Evolutionary conservation across 2,329 filamentous ascomycete species (phyloP).

Genomic region (Coleophoma cylindrospora): DNA sequence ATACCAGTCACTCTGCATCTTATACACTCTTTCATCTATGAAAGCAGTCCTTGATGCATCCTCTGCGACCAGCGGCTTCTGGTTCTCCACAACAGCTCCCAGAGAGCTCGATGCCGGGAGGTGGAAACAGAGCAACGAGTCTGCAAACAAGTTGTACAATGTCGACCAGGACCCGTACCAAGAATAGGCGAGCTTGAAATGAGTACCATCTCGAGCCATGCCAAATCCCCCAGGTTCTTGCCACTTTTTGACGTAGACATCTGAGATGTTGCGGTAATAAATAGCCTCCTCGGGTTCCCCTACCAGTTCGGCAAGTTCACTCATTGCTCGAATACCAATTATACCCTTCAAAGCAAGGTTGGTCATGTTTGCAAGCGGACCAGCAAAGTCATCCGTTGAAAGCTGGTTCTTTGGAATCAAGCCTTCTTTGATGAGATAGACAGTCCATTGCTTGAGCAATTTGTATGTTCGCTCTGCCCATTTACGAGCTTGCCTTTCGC

Average conservation of each 20-base stretch:
- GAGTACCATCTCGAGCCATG: constrained; percentile 59
- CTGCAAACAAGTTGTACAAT: constrained; percentile 66
- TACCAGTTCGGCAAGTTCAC: constrained; percentile 54
- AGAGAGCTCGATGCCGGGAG: constrained; percentile 27
- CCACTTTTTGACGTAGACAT: constrained; percentile 62
- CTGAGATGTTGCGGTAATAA: constrained; percentile 55
- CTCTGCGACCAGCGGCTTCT: constrained; percentile 20
- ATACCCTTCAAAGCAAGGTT: constrained; percentile 75
- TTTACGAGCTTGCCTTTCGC: constrained; percentile 50
- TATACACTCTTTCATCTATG: constrained; percentile 72
- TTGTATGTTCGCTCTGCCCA: constrained; percentile 59
- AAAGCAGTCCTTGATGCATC: constrained; percentile 41
- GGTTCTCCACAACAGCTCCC: constrained; percentile 9
- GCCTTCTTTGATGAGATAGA: constrained; percentile 60
- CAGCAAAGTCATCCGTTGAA: constrained; percentile 67
- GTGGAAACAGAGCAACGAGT: constrained; percentile 76
- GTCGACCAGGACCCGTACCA: constrained; percentile 75
- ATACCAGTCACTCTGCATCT: constrained; percentile 78
- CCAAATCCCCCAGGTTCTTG: constrained; percentile 44
- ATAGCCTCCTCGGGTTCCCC: constrained; percentile 50
- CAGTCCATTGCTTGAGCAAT: constrained; percentile 66
- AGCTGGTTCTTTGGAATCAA: constrained; percentile 62
- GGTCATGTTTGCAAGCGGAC: constrained; percentile 63
- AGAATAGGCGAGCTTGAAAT: constrained; percentile 67
- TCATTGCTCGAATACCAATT: constrained; percentile 74